These are phyloP conservation scores for Mortierella sp. DNA, from an alignment of 371 early-diverging fungal species.

Conservation along the genomic window DNA sequence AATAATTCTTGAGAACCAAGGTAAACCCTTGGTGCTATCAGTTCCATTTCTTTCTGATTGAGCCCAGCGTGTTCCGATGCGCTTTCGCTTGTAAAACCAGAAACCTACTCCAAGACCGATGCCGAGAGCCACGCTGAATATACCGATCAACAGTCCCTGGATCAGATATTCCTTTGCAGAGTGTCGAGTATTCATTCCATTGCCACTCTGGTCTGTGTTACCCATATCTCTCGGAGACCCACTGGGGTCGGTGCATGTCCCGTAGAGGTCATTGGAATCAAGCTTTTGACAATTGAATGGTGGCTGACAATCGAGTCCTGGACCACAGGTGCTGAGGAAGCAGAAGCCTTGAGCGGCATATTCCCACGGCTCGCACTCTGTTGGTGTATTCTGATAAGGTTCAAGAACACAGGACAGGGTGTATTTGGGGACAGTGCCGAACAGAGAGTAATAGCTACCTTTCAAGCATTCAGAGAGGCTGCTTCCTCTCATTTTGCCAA, in stretches of 20 bases:
- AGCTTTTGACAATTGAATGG: slow-evolving; percentile 14
- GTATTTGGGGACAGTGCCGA: slow-evolving; percentile 21
- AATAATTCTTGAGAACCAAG: slow-evolving; percentile 9
- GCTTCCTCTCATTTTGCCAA: slow-evolving; percentile 15
- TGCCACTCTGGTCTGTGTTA: not conserved
- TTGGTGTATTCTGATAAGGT: not conserved
- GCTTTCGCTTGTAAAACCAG: slow-evolving; percentile 26
- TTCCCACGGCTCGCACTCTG: slow-evolving; percentile 25
- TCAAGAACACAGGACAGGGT: slow-evolving; percentile 30
- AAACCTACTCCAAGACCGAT: slow-evolving; percentile 35
- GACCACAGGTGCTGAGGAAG: slow-evolving; percentile 30
- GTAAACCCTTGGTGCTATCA: not conserved
- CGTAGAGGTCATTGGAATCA: not conserved
- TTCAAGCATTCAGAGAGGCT: slow-evolving; percentile 4
- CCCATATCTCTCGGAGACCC: not conserved
- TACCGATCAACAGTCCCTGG: slow-evolving; percentile 28
- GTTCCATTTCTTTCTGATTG: not conserved
- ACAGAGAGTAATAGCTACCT: slow-evolving; percentile 30
- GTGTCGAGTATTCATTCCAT: slow-evolving; percentile 10
- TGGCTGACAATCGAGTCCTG: slow-evolving; percentile 13
- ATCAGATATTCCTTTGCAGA: slow-evolving; percentile 19
- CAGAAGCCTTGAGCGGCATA: slow-evolving; percentile 29
- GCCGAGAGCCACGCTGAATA: slow-evolving; percentile 17
- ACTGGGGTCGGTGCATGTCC: slow-evolving; percentile 21
- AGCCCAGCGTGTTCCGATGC: not conserved